Evolutionary conservation across 2,329 filamentous ascomycete genomes (phyloP).

Genomic region (Xylaria sp.): DNA sequence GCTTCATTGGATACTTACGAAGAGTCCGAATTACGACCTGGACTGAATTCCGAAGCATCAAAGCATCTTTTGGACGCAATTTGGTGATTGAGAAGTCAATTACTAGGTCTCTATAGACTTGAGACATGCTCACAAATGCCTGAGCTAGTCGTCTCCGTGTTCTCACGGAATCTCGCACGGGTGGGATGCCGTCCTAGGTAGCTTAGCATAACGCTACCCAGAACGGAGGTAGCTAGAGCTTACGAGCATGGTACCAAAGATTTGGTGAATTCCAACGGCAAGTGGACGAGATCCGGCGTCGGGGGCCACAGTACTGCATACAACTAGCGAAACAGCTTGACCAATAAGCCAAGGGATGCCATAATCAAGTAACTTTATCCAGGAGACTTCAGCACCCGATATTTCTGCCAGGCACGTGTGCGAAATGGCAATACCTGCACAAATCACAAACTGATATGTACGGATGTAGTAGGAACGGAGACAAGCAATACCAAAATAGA

Average conservation of each 20-base stretch:
- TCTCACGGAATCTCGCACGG: slow-evolving; percentile 51
- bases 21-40: slow-evolving; percentile 65
- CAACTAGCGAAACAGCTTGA: slow-evolving; percentile 61
- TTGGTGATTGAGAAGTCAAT: slow-evolving; percentile 66
- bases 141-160: slow-evolving; percentile 58
- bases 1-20: slow-evolving; percentile 24
- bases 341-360: slow-evolving; percentile 66
- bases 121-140: slow-evolving; percentile 65
- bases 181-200: slow-evolving; percentile 49
- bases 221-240: slow-evolving; percentile 18
- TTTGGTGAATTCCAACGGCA: slow-evolving; percentile 58
- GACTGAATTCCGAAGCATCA: slow-evolving; percentile 62
- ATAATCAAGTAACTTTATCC: slow-evolving; percentile 62
- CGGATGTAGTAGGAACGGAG: slow-evolving; percentile 65
- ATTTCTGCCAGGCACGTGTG: slow-evolving; percentile 65
- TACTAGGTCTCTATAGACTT: slow-evolving; percentile 65
- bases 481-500: slow-evolving; percentile 62
- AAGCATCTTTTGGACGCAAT: slow-evolving; percentile 61
- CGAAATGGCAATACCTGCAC: slow-evolving; percentile 64
- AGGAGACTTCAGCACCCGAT: slow-evolving; percentile 54
- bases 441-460: slow-evolving; percentile 64
- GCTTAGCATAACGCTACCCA: slow-evolving; percentile 36
- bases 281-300: slow-evolving; percentile 66
- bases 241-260: slow-evolving; percentile 60
- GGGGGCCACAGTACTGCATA: slow-evolving; percentile 61